Base-by-base conservation (phyloP, 371 early-diverging fungal genomes). In the Encephalitozoon intestinalis region DNA sequence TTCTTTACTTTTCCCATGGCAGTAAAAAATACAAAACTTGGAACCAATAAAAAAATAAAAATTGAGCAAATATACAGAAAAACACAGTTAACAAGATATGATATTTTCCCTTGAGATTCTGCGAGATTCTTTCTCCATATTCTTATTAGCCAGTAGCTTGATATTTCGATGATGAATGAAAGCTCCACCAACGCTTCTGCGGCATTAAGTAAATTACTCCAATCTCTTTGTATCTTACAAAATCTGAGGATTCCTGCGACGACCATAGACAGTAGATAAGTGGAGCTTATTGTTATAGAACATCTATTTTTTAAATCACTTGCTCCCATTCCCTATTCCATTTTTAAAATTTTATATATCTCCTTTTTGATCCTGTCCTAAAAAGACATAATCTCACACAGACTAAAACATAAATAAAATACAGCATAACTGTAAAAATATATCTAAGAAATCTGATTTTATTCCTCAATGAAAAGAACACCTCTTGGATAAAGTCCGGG, bases 391-490 rank as follows among this genome's bases (percentile, higher is more conserved):
- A 8, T 39, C 8, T 39, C 39, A 8, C 8, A 8, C 3, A 39
- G 8, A 39, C 5, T 3, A 39, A 39, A 8, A 39, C 39, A 39
- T 39, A 8, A 8, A 8, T 39, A 8, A 8, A 8, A 5, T 41
- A 41, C 7, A 11, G 43, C 9, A 12, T 46, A 21, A 2, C 5
- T 18, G 2, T 5, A 46, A 46, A 46, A 46, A 21, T 4, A 18
- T 21, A 21, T 46, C 49, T 46, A 46, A 46, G 49, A 46, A 9
- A 46, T 39, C 9, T 39, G 39, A n/a, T 46, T 66, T 66, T 66
- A 66, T 71, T 71, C 49, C 39, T 71, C 72, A 43, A 71, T 58
- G 44, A 51, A 71, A 21, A 71, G 39, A 43, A 52, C 72, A 39
- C 63, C 58, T 63, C 58, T 71, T 30, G 72, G 72, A 63, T 58